phyloP scores from a whole-genome alignment of 2,329 filamentous ascomycete species.

The Xylariaceae sp. region DNA sequence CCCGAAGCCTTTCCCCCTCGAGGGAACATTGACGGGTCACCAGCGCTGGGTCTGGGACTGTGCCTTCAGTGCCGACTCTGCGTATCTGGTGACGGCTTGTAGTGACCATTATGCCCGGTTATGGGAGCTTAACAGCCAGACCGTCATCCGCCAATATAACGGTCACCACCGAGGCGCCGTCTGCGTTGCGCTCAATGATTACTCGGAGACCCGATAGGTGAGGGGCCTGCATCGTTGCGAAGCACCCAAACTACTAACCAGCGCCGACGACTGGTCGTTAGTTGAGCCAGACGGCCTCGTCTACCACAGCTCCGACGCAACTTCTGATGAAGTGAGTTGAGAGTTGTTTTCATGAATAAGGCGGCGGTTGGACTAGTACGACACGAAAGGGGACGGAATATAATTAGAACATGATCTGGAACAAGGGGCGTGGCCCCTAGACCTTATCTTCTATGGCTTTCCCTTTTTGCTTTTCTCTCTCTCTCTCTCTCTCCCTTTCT shows the following conservation, averaged over 20 bases:
- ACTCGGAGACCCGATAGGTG: slow-evolving; percentile 50
- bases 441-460: too few relatives aligned
- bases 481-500: too few relatives aligned
- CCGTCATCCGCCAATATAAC: slow-evolving; percentile 91
- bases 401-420: too few relatives aligned
- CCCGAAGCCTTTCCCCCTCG: slow-evolving; percentile 66
- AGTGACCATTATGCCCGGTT: slow-evolving; percentile 88
- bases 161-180: slow-evolving; percentile 89
- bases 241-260: background rate
- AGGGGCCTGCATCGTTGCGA: background rate
- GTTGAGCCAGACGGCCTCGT: too few relatives aligned
- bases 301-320: too few relatives aligned
- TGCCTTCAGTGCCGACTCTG: slow-evolving; percentile 87
- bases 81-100: slow-evolving; percentile 88
- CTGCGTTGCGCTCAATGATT: slow-evolving; percentile 89
- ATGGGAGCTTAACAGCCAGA: slow-evolving; percentile 82
- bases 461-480: too few relatives aligned
- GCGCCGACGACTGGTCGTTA: too few relatives aligned
- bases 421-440: too few relatives aligned
- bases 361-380: too few relatives aligned
- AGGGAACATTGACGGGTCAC: slow-evolving; percentile 82
- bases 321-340: too few relatives aligned
- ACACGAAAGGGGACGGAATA: too few relatives aligned
- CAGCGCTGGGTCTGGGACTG: slow-evolving; percentile 98
- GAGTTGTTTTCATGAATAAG: too few relatives aligned